phyloP scores from a whole-genome alignment of 306 rosid genomes.

The Vicia sativa region DNA sequence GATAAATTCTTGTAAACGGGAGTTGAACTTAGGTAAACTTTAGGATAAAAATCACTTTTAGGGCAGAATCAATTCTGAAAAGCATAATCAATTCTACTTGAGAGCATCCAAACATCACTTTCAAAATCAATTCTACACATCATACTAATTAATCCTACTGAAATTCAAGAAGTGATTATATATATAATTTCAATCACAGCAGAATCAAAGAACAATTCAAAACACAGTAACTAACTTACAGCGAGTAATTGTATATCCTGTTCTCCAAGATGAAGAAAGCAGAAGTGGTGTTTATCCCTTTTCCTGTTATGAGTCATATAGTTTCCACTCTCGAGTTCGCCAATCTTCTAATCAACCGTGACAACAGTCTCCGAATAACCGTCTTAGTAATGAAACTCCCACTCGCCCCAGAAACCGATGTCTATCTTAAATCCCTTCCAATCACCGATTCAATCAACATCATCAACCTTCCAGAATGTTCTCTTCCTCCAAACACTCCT shows the following conservation, averaged over 20 bases:
- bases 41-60: too few species aligned
- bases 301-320: not conserved
- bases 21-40: too few species aligned
- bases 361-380: not conserved
- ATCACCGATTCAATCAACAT: not conserved
- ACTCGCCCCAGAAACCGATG: not conserved
- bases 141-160: too few species aligned
- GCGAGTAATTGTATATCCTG: not conserved
- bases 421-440: not conserved
- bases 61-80: too few species aligned
- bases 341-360: not conserved
- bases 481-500: not conserved
- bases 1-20: too few species aligned
- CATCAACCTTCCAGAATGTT: conserved; percentile 4
- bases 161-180: not conserved
- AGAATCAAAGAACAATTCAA: not conserved
- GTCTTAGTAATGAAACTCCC: not conserved
- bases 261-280: conserved; percentile 9
- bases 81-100: too few species aligned
- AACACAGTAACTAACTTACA: not conserved
- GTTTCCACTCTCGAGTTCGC: not conserved
- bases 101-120: too few species aligned
- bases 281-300: conserved; percentile 15
- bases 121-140: too few species aligned
- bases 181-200: too few species aligned